A percentile compares a stretch with the other conserved stretches of the same genome.
Conservation (phyloP, 2,329 filamentous ascomycete species). For the Calonectria pseudoreteaudii region DNA sequence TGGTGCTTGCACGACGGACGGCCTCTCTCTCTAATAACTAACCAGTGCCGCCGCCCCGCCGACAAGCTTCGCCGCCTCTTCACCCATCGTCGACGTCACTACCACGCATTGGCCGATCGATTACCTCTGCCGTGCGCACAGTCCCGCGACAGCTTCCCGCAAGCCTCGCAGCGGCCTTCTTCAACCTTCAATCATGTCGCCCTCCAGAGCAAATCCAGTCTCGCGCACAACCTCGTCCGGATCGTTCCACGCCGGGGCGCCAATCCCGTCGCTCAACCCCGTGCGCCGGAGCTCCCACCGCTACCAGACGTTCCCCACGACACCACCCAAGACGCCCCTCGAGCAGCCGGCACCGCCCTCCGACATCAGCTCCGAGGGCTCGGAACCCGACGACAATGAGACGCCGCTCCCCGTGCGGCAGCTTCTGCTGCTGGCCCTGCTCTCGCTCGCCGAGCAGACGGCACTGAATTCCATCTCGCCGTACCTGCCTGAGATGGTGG, state of each 20-base stretch:
- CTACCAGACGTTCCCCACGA: conserved; percentile 86
- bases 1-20: background rate
- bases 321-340: conserved; percentile 75
- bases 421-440: conserved; percentile 85
- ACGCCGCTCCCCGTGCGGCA: conserved; percentile 87
- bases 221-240: conserved; percentile 52
- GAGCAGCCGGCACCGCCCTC: conserved; percentile 53
- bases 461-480: conserved; percentile 96
- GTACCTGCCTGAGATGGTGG: conserved; percentile 93
- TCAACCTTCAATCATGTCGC: conserved; percentile 31
- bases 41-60: background rate
- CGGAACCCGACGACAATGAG: conserved; percentile 58
- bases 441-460: conserved; percentile 94
- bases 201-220: conserved; percentile 25
- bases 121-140: background rate
- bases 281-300: conserved; percentile 63
- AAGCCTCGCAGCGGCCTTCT: background rate
- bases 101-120: background rate
- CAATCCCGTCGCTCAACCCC: conserved; percentile 54
- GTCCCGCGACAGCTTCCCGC: background rate
- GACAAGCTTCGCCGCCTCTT: background rate
- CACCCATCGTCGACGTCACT: background rate
- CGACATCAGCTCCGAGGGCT: conserved; percentile 41
- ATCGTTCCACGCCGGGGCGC: conserved; percentile 65
- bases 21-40: background rate